Evolutionary conservation across 148 eudicot species (phyloP).

Genomic region (Fagopyrum esculentum): DNA sequence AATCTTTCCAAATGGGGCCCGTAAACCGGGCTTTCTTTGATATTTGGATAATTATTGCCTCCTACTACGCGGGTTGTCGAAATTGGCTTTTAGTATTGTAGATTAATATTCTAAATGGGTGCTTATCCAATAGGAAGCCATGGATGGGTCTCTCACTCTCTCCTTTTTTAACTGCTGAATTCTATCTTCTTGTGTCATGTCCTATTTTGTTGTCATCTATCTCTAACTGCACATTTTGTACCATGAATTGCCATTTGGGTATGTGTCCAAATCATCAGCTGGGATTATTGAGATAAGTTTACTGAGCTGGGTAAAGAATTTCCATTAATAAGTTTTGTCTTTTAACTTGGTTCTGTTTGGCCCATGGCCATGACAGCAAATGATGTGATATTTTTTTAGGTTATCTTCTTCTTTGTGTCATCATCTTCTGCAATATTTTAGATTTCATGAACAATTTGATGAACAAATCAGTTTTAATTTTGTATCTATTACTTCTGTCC

Average conservation of each 20-base stretch:
- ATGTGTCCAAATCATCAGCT: background rate
- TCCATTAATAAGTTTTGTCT: background rate
- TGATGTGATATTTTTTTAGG: background rate
- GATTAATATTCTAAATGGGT: background rate
- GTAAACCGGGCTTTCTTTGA: background rate
- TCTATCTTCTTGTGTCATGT: too few species aligned
- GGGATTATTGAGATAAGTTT: too few species aligned
- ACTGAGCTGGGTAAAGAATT: background rate
- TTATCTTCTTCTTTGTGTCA: background rate
- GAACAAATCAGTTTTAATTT: background rate
- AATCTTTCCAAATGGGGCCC: background rate
- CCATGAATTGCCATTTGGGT: background rate
- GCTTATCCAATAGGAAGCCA: conserved; percentile 9
- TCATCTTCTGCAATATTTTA: background rate
- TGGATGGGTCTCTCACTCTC: background rate
- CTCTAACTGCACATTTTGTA: background rate
- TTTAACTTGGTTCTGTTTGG: background rate
- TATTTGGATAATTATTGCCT: background rate
- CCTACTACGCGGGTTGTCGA: background rate
- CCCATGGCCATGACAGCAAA: background rate
- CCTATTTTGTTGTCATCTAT: background rate
- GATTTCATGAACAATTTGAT: background rate
- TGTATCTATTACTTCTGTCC: background rate
- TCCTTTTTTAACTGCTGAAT: background rate
- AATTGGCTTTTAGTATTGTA: background rate